phyloP scores from a whole-genome alignment of 768 basidiomycete genomes.

The Thelephora ganbajun region DNA sequence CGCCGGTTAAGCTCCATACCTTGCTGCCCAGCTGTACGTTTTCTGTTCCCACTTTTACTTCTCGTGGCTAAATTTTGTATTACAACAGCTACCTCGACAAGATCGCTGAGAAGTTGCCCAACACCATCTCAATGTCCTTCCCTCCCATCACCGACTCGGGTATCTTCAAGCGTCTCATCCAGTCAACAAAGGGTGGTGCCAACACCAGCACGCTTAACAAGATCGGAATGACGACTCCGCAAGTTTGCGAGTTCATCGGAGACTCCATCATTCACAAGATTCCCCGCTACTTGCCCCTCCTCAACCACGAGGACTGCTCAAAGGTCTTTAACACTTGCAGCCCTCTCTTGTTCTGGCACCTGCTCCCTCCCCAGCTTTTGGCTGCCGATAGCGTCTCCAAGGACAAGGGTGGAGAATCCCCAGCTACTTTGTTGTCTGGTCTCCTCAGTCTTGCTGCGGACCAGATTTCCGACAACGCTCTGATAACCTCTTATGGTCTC shows the following conservation, averaged over 20 bases:
- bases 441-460: slow-evolving; percentile 15
- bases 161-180: slow-evolving; percentile 20
- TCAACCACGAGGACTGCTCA: slow-evolving; percentile 14
- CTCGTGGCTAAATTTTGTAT: background rate
- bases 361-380: slow-evolving; percentile 12
- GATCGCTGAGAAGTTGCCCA: slow-evolving; percentile 17
- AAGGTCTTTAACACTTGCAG: slow-evolving; percentile 14
- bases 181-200: slow-evolving; percentile 14
- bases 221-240: slow-evolving; percentile 19
- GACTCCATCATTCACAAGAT: slow-evolving; percentile 17
- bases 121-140: slow-evolving; percentile 20
- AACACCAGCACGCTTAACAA: slow-evolving; percentile 17
- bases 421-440: slow-evolving; percentile 13
- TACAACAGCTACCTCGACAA: slow-evolving; percentile 19
- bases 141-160: slow-evolving; percentile 21
- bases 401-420: slow-evolving; percentile 9
- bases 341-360: slow-evolving; percentile 15
- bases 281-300: slow-evolving; percentile 19
- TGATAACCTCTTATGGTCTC: slow-evolving; percentile 15
- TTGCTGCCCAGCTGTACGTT: slow-evolving; percentile 9
- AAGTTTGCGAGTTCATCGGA: slow-evolving; percentile 19
- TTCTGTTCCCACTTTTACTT: background rate
- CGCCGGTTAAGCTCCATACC: slow-evolving; percentile 14
- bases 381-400: slow-evolving; percentile 6
- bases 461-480: slow-evolving; percentile 17